Percentiles rank a stretch among this genome's conserved stretches.
These are phyloP conservation scores for Cutaneotrichosporon cutaneum DNA, from an alignment of 1,284 basidiomycete genomes.

Conservation along the genomic window DNA sequence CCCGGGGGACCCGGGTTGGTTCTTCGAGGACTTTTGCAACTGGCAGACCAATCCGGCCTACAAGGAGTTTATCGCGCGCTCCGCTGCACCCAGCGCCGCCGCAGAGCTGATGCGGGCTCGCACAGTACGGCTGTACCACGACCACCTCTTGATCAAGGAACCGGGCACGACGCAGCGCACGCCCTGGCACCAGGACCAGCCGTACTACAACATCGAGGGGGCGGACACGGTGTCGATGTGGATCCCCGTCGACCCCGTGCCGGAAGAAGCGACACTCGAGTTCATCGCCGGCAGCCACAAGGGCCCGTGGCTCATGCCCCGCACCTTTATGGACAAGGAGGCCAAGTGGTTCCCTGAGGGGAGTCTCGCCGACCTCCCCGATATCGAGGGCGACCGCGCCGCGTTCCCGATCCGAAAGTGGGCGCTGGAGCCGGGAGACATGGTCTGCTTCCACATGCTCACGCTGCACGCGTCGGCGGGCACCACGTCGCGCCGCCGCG, in stretches of 20 bases:
- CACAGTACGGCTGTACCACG: slow-evolving; percentile 20
- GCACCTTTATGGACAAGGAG: slow-evolving; percentile 26
- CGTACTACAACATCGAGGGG: slow-evolving; percentile 24
- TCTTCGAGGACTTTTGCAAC: slow-evolving; percentile 29
- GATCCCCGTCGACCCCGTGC: slow-evolving; percentile 24
- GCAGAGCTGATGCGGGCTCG: slow-evolving; percentile 15
- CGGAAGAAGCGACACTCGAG: slow-evolving; percentile 16
- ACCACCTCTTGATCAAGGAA: slow-evolving; percentile 25
- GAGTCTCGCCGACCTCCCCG: slow-evolving; percentile 18
- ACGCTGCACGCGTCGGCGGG: slow-evolving; percentile 24
- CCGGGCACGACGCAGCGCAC: slow-evolving; percentile 22
- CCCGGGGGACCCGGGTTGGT: slow-evolving; percentile 23
- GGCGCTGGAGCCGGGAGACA: slow-evolving; percentile 20
- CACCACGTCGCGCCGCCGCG: slow-evolving; percentile 8
- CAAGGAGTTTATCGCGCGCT: slow-evolving; percentile 15
- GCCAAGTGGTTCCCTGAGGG: slow-evolving; percentile 28
- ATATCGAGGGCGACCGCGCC: slow-evolving; percentile 17
- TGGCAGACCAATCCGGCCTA: slow-evolving; percentile 15
- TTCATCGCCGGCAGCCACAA: slow-evolving; percentile 21
- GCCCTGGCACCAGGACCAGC: slow-evolving; percentile 27
- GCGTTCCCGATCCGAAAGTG: slow-evolving; percentile 16
- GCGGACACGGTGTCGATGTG: slow-evolving; percentile 19
- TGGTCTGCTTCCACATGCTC: slow-evolving; percentile 26
- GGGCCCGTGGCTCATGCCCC: slow-evolving; percentile 24
- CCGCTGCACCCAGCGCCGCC: slow-evolving; percentile 15